Conservation (phyloP, 345 rosid genomes). For the Rhodamnia argentea region DNA sequence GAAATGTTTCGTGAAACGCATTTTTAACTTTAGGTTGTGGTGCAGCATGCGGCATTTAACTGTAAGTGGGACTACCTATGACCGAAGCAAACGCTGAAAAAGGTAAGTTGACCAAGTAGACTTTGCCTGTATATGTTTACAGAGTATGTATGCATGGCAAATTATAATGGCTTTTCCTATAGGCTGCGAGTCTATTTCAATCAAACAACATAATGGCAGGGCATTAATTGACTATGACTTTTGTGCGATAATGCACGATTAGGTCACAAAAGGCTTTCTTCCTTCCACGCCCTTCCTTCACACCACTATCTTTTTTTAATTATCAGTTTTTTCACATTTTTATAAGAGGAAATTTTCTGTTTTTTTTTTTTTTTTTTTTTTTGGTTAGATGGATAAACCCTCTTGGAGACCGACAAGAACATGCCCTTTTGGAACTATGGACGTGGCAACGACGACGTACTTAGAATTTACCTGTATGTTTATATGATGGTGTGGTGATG, state of each 20-base stretch:
- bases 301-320: not conserved
- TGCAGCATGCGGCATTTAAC: not conserved
- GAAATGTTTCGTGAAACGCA: too few species aligned
- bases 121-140: not conserved
- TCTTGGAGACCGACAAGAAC: not conserved
- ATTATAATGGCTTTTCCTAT: not conserved
- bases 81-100: not conserved
- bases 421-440: not conserved
- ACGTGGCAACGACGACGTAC: constrained; percentile 4
- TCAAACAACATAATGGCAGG: not conserved
- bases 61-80: not conserved
- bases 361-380: too few species aligned
- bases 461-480: not conserved
- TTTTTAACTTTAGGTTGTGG: not conserved
- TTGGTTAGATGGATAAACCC: not conserved
- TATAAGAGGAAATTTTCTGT: not conserved
- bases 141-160: not conserved
- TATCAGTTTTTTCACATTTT: not conserved
- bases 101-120: not conserved
- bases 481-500: not conserved
- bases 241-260: not conserved
- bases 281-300: not conserved
- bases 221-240: not conserved
- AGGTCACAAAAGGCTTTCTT: not conserved
- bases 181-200: not conserved